These are phyloP conservation scores for Begonia masoniana DNA, from an alignment of 306 rosid species.

Conservation along the genomic window DNA sequence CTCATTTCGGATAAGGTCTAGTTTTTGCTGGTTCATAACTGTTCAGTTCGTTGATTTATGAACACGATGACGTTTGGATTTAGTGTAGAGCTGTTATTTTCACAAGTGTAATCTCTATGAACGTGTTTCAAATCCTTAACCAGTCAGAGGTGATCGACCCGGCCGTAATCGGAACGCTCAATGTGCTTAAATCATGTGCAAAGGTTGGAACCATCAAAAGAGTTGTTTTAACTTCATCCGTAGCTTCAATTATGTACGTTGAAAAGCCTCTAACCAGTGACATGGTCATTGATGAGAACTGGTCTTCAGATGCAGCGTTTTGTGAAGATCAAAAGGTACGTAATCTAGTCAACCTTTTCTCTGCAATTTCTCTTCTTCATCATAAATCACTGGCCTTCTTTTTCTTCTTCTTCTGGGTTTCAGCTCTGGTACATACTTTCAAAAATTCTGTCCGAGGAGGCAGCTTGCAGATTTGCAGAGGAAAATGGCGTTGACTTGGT, in stretches of 20 bases:
- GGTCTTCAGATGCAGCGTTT: slow-evolving; percentile 7
- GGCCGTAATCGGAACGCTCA: slow-evolving; percentile 16
- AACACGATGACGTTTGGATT: too few species aligned
- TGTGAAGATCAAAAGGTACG: slow-evolving; percentile 1
- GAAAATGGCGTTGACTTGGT: slow-evolving; percentile 16
- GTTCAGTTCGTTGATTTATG: neutral
- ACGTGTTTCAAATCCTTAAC: neutral
- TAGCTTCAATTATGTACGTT: neutral
- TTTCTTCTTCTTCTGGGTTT: neutral
- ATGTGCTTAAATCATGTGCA: slow-evolving; percentile 10
- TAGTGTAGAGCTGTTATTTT: too few species aligned
- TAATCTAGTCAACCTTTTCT: too few species aligned
- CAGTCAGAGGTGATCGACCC: slow-evolving; percentile 7
- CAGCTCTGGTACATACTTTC: slow-evolving; percentile 16
- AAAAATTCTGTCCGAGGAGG: slow-evolving; percentile 14
- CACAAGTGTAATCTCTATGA: too few species aligned
- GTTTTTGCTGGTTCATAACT: neutral
- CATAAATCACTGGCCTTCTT: neutral
- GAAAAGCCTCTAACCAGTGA: slow-evolving; percentile 6
- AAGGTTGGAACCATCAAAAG: slow-evolving; percentile 9
- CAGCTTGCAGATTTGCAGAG: slow-evolving; percentile 16
- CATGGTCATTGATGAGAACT: neutral
- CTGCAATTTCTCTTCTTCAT: too few species aligned
- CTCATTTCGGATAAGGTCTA: neutral
- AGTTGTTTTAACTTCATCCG: slow-evolving; percentile 15